Conservation (phyloP, 164 flowering plant genomes). For the Buxus sempervirens region DNA sequence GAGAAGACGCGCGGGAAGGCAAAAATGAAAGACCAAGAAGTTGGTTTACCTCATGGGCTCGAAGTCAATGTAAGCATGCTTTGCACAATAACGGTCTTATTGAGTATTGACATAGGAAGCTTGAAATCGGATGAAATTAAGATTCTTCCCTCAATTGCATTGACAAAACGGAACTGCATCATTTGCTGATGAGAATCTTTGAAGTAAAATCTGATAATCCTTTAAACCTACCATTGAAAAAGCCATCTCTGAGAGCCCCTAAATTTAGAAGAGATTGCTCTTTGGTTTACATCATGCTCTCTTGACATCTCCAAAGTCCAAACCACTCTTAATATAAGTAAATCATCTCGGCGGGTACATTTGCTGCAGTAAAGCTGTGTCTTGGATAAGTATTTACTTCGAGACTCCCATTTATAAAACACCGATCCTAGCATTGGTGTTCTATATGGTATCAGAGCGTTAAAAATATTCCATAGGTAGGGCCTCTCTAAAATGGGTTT, state of each 20-base stretch:
- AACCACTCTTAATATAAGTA: too few species aligned
- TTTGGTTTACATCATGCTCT: too few species aligned
- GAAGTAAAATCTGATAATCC: slow-evolving; percentile 19
- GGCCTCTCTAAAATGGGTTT: too few species aligned
- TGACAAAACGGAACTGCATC: slow-evolving; percentile 17
- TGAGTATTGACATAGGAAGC: slow-evolving; percentile 14
- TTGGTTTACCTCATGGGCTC: slow-evolving; percentile 67
- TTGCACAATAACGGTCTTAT: slow-evolving; percentile 24
- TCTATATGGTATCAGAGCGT: too few species aligned
- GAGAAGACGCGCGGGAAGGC: background rate
- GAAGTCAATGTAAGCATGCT: slow-evolving; percentile 33
- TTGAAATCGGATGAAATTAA: slow-evolving; percentile 13
- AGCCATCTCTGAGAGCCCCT: slow-evolving; percentile 29
- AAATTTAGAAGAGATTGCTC: background rate
- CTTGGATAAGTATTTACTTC: too few species aligned
- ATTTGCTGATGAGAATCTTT: slow-evolving; percentile 4
- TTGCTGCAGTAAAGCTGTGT: too few species aligned
- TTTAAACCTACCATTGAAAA: slow-evolving; percentile 29
- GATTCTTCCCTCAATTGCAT: slow-evolving; percentile 15
- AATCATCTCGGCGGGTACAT: too few species aligned
- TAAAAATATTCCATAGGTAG: too few species aligned
- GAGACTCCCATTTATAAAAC: too few species aligned
- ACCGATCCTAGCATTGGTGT: too few species aligned
- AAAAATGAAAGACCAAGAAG: background rate
- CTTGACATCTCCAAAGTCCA: too few species aligned